Evolutionary conservation across 805 yeast genomes (phyloP).

Genomic region (Candida succiphila): DNA sequence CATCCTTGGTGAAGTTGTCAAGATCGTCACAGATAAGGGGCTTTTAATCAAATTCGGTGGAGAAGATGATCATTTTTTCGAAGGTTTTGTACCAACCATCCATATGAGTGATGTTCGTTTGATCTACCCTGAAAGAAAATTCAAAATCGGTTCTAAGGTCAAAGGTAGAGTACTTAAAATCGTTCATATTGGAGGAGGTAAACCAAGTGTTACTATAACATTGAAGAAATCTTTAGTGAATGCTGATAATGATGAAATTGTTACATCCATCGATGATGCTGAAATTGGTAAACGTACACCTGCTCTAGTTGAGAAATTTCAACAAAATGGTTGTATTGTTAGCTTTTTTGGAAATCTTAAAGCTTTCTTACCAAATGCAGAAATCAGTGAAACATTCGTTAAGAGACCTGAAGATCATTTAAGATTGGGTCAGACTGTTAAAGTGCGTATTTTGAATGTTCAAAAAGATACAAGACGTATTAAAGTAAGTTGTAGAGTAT

Average conservation of each 20-base stretch:
- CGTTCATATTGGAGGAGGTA: conserved; percentile 30
- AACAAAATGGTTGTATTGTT: conserved; percentile 71
- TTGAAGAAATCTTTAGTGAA: conserved; percentile 78
- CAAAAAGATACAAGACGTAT: conserved; percentile 45
- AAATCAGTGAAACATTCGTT: conserved; percentile 84
- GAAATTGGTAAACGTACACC: conserved; percentile 41
- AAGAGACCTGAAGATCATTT: conserved; percentile 68
- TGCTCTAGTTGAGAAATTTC: conserved; percentile 67
- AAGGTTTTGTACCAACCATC: conserved; percentile 60
- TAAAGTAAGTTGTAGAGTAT: conserved; percentile 65
- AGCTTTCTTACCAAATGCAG: conserved; percentile 79
- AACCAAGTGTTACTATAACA: conserved; percentile 48
- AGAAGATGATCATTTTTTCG: too few relatives aligned
- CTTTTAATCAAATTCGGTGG: conserved; percentile 56
- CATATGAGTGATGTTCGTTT: conserved; percentile 82
- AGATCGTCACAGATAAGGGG: conserved; percentile 55
- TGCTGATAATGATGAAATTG: conserved; percentile 44
- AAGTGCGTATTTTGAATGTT: conserved; percentile 53
- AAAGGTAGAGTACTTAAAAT: conserved; percentile 61
- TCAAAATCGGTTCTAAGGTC: conserved; percentile 74
- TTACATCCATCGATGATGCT: conserved; percentile 28
- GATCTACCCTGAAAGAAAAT: conserved; percentile 86
- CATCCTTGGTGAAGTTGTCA: conserved; percentile 44
- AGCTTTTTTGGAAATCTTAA: conserved; percentile 70
- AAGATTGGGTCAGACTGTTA: conserved; percentile 75